Percentiles rank a stretch among this genome's conserved stretches.
These are phyloP conservation scores for Calonectria pseudoturangicola DNA, from an alignment of 2,329 filamentous ascomycete species.

Conservation along the genomic window DNA sequence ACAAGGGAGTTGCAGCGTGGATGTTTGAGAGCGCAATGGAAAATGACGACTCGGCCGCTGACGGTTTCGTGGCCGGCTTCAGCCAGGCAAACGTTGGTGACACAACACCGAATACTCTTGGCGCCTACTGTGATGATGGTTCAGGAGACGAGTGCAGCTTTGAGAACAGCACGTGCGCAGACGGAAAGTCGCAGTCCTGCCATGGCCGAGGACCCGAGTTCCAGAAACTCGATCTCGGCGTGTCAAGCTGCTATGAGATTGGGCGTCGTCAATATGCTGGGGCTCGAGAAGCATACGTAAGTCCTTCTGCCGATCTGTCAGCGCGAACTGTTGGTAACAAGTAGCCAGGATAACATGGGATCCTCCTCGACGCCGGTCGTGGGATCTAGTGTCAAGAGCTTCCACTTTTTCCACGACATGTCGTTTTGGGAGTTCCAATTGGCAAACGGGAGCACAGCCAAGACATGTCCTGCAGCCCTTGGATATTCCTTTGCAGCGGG, in stretches of 20 bases:
- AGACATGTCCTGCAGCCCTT: constrained; percentile 89
- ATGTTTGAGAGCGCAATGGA: constrained; percentile 84
- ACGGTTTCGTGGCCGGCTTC: constrained; percentile 91
- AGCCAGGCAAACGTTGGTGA: constrained; percentile 95
- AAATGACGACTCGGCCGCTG: constrained; percentile 71
- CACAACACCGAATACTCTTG: constrained; percentile 90
- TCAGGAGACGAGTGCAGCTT: constrained; percentile 82
- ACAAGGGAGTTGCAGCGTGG: constrained; percentile 94
- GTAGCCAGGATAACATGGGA: constrained; percentile 72
- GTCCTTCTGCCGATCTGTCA: constrained; percentile 40
- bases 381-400: constrained; percentile 82
- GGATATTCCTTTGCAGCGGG: constrained; percentile 96
- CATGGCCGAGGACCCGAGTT: constrained; percentile 85
- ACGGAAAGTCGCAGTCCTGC: constrained; percentile 81
- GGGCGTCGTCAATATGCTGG: constrained; percentile 81
- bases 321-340: neutral
- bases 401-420: constrained; percentile 92
- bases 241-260: constrained; percentile 85
- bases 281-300: constrained; percentile 67
- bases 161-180: constrained; percentile 88
- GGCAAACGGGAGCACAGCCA: constrained; percentile 81
- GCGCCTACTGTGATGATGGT: constrained; percentile 92
- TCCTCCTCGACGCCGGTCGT: constrained; percentile 69
- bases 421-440: constrained; percentile 83
- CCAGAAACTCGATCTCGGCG: constrained; percentile 80